Percentiles rank a stretch among this genome's conserved stretches.
Evolutionary conservation across 192 early-diverging fungal genomes (phyloP).

Genomic region (Obelidium mucronatum): DNA sequence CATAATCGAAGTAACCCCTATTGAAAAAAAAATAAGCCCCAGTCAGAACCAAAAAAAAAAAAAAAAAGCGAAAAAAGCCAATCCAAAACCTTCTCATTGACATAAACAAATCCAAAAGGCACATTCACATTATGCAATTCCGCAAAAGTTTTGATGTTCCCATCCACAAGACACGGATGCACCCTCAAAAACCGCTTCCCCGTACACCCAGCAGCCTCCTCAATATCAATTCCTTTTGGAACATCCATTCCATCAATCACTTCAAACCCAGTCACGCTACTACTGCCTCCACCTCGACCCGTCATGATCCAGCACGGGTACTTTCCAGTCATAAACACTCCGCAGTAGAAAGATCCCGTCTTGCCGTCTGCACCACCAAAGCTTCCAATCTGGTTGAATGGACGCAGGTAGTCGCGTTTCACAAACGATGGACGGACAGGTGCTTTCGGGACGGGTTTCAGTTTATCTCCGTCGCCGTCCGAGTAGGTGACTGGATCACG

Average conservation of each 20-base stretch:
- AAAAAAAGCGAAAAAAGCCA: not conserved
- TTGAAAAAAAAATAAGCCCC: not conserved
- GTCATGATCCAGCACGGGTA: constrained; percentile 80
- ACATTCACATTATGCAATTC: constrained; percentile 82
- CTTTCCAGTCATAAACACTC: constrained; percentile 76
- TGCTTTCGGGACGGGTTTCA: constrained; percentile 40
- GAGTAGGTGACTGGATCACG: constrained; percentile 52
- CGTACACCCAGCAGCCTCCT: constrained; percentile 39
- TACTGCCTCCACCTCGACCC: constrained; percentile 30
- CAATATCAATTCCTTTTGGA: constrained; percentile 15
- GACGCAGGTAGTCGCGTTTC: constrained; percentile 44
- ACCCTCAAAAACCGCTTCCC: constrained; percentile 69
- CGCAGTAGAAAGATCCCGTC: constrained; percentile 54
- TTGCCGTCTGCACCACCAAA: constrained; percentile 2
- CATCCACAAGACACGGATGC: constrained; percentile 77
- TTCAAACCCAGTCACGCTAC: constrained; percentile 29
- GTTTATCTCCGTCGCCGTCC: constrained; percentile 55
- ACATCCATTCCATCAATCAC: constrained; percentile 38
- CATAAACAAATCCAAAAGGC: constrained; percentile 76
- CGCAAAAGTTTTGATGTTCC: constrained; percentile 71
- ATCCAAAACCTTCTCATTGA: constrained; percentile 70
- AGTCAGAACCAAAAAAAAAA: not conserved
- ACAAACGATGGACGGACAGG: constrained; percentile 34
- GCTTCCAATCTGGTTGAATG: constrained; percentile 46
- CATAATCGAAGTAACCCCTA: constrained; percentile 72